Evolutionary conservation across 2,329 filamentous ascomycete species (phyloP).

Genomic region (Colletotrichum theobromicola): DNA sequence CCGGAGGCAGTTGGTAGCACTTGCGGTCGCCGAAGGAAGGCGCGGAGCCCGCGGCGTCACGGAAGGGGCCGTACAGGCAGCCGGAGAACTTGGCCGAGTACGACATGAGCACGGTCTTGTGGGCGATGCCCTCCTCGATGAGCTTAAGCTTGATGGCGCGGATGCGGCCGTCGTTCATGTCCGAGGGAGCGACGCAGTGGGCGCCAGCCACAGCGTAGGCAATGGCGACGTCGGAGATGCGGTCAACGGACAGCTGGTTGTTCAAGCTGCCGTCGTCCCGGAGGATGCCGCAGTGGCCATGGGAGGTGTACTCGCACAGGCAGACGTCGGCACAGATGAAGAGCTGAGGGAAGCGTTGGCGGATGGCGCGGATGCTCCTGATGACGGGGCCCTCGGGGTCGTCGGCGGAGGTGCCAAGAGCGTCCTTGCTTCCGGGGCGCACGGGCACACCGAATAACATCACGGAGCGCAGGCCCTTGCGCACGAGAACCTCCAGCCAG

Average conservation of each 20-base stretch:
- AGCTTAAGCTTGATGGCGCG: slow-evolving; percentile 97
- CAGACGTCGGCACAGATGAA: slow-evolving; percentile 95
- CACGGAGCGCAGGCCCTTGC: slow-evolving; percentile 89
- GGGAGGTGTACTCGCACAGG: slow-evolving; percentile 97
- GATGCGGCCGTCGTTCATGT: slow-evolving; percentile 99
- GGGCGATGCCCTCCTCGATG: slow-evolving; percentile 91
- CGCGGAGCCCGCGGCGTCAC: slow-evolving; percentile 89
- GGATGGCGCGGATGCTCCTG: slow-evolving; percentile 81
- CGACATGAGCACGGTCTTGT: slow-evolving; percentile 93
- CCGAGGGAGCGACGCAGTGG: slow-evolving; percentile 94
- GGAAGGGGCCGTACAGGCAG: slow-evolving; percentile 95
- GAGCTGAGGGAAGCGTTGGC: slow-evolving; percentile 84
- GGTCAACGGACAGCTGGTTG: slow-evolving; percentile 91
- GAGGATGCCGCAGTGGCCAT: slow-evolving; percentile 96
- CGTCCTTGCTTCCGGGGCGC: slow-evolving; percentile 81
- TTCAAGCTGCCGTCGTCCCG: slow-evolving; percentile 92
- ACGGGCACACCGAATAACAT: slow-evolving; percentile 96
- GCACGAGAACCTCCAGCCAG: slow-evolving; percentile 84
- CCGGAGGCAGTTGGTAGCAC: slow-evolving; percentile 96
- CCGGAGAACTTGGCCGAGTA: slow-evolving; percentile 98
- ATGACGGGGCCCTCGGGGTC: slow-evolving; percentile 94
- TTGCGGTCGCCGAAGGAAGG: slow-evolving; percentile 93
- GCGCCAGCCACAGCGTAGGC: slow-evolving; percentile 95
- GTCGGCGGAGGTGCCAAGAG: slow-evolving; percentile 88
- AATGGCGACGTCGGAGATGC: slow-evolving; percentile 96